Base-by-base conservation (phyloP, 108 stramenopile genomes). In the Conticribra weissflogii region DNA sequence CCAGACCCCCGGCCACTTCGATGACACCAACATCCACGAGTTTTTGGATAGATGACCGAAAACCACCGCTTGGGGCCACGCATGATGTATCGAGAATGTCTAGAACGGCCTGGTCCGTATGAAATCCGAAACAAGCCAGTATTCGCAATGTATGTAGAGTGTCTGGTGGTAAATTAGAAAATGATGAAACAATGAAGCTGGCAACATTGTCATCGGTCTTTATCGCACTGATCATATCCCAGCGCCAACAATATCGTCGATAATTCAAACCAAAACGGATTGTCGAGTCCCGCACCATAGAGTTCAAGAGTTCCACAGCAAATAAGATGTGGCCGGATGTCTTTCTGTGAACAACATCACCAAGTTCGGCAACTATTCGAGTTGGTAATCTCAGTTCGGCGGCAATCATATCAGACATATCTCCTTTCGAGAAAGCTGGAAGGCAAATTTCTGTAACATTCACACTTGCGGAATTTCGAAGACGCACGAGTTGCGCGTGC, bases 231-330 rank as follows among this genome's bases (percentile, higher is more conserved):
- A 68, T 36, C 21, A 32, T 27, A 9, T 2, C 44, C 5, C 15
- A 34, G 29, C 46, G 55, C 67, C 67, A 68, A 58, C 28, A 19
- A 41, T 28, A 68, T 1, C 67, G 44, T 18, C 55, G 54, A 30
- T 58, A 27, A 44, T 33, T 44, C 17, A 56, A 45, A 29, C 67
- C 58, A 49, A 55, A 68, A n/a, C 55, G 41, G 22, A 68, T 22
- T 2, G 47, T n/a, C 1, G 54, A 57, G 24, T 72, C 63, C 18
- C 71, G 63, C n/a, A 72, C 34, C 44, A 72, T 62, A 9, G 63
- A 72, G 52, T 72, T 72, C 48, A 72, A 47, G 5, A 65, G 54
- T 34, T 72, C 30, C 33, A 72, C 64, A n/a, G 65, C 62, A 33
- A 72, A 72, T 17, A 72, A 25, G 15, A 63, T 53, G 41, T 72